Evolutionary conservation across 1,284 basidiomycete species (phyloP).

Genomic region (Trichosporon asahii): DNA sequence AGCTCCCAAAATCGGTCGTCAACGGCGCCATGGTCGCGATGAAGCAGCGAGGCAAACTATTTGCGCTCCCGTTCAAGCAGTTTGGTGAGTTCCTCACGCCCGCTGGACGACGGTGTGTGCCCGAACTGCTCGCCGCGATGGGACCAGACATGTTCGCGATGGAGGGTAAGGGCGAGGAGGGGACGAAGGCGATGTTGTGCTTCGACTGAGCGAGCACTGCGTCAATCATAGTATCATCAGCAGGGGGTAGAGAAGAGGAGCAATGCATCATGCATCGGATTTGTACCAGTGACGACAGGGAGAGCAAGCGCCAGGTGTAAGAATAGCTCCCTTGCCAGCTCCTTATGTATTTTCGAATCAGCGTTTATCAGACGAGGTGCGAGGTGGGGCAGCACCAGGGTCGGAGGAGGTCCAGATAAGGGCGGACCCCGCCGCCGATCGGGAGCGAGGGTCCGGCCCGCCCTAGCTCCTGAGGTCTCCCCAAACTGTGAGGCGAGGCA

Average conservation of each 20-base stretch:
- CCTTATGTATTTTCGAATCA: not conserved
- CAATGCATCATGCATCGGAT: too few species aligned
- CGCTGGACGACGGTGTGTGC: not conserved
- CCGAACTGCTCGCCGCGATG: conserved; percentile 20
- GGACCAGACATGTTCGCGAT: conserved; percentile 19
- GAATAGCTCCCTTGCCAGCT: not conserved
- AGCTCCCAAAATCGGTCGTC: conserved; percentile 26
- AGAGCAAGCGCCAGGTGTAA: not conserved
- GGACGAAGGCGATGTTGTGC: conserved; percentile 14
- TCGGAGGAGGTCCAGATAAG: not conserved
- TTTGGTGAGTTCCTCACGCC: conserved; percentile 12
- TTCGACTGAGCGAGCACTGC: conserved; percentile 7
- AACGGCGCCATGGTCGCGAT: conserved; percentile 34
- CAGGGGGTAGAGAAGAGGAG: too few species aligned
- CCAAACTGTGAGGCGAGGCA: not conserved
- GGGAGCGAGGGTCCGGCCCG: not conserved
- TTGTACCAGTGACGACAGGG: not conserved
- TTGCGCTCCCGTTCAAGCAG: conserved; percentile 16
- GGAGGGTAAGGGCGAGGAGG: not conserved
- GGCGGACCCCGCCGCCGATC: not conserved
- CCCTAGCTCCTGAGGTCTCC: not conserved
- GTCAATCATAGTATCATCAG: not conserved
- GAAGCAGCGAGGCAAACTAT: conserved; percentile 2
- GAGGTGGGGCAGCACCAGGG: not conserved
- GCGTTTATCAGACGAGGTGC: not conserved